Evolutionary conservation across 257 asterid genomes (phyloP).

Genomic region (Plantago ovata): DNA sequence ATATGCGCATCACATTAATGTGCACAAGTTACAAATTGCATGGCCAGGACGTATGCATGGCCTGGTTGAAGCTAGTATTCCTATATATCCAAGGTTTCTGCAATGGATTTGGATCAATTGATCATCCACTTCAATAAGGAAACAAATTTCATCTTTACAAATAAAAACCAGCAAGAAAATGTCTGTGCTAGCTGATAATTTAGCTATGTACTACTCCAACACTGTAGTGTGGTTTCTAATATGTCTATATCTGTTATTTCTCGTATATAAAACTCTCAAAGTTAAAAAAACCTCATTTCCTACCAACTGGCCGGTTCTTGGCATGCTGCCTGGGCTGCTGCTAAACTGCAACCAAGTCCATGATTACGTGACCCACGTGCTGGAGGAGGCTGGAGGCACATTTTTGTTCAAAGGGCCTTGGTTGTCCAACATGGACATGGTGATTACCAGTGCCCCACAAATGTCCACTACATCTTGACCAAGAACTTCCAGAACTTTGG

Average conservation of each 20-base stretch:
- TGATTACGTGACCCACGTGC: constrained; percentile 2
- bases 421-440: constrained; percentile 27
- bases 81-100: too few relatives aligned
- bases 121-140: too few relatives aligned
- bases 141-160: too few relatives aligned
- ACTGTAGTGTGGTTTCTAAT: background rate
- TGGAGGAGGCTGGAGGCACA: constrained; percentile 16
- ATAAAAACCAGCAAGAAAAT: background rate
- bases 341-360: constrained; percentile 13
- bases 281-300: background rate
- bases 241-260: background rate
- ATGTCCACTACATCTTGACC: constrained; percentile 35
- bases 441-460: constrained; percentile 31
- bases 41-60: too few relatives aligned
- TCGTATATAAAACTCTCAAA: background rate
- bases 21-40: too few relatives aligned
- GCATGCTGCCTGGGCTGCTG: constrained; percentile 26
- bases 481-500: constrained; percentile 29
- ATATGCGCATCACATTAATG: too few relatives aligned
- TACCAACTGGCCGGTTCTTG: constrained; percentile 32
- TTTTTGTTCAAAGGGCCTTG: constrained; percentile 23
- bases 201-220: too few relatives aligned
- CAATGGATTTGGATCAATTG: too few relatives aligned
- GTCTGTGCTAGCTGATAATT: too few relatives aligned
- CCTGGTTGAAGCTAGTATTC: too few relatives aligned